Conservation (phyloP, 768 basidiomycete species). For the Boletus vinaceobasis region DNA sequence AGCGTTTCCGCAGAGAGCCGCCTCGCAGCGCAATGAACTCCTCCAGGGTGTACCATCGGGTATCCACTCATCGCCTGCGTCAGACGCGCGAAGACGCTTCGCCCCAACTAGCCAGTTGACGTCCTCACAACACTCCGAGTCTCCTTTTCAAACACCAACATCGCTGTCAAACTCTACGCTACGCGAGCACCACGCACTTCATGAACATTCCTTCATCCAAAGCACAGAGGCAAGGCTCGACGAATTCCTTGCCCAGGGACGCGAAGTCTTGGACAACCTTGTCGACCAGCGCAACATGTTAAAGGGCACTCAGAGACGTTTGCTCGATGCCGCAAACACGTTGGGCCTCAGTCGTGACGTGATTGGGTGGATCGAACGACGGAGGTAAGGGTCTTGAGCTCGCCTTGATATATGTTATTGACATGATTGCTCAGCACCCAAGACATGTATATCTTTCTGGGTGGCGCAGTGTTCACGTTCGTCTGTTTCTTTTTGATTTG, state of each 20-base stretch:
- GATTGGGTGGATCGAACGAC: slow-evolving; percentile 94
- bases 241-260: slow-evolving; percentile 88
- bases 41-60: slow-evolving; percentile 46
- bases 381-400: slow-evolving; percentile 55
- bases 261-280: slow-evolving; percentile 87
- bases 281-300: slow-evolving; percentile 90
- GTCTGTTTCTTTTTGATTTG: slow-evolving; percentile 93
- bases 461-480: slow-evolving; percentile 82
- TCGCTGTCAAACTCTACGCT: slow-evolving; percentile 50
- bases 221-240: slow-evolving; percentile 81
- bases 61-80: slow-evolving; percentile 27
- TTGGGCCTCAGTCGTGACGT: slow-evolving; percentile 91
- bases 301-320: slow-evolving; percentile 87
- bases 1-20: slow-evolving; percentile 46
- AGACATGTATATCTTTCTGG: slow-evolving; percentile 92
- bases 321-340: slow-evolving; percentile 91
- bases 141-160: slow-evolving; percentile 71
- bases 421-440: slow-evolving; percentile 61
- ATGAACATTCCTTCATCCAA: slow-evolving; percentile 87
- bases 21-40: slow-evolving; percentile 61
- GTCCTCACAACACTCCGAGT: slow-evolving; percentile 72
- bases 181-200: slow-evolving; percentile 76
- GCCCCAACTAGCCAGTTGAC: slow-evolving; percentile 29
- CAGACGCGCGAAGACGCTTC: slow-evolving; percentile 67
- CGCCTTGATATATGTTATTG: background rate